A percentile compares a stretch with the other conserved stretches of the same genome.
phyloP scores from a whole-genome alignment of 331 rosid species.

The Erythrophleum ivorense region DNA sequence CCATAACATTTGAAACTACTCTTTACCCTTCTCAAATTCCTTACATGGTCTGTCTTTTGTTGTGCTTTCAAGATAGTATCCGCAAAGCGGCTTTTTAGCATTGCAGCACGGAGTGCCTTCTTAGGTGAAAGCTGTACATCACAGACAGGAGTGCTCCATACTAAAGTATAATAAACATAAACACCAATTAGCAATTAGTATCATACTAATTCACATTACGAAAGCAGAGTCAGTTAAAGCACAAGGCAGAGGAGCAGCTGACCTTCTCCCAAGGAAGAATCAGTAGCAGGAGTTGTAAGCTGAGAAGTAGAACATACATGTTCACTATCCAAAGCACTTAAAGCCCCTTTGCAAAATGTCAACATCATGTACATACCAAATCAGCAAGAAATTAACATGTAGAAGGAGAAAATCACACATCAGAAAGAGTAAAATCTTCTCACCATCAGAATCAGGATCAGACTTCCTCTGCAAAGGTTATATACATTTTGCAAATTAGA shows the following conservation, averaged over 20 bases:
- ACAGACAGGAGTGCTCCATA: slow-evolving; percentile 55
- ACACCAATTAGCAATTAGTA: not conserved
- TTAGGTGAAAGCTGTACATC: slow-evolving; percentile 77
- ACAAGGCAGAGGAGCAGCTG: slow-evolving; percentile 29
- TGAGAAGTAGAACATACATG: slow-evolving; percentile 54
- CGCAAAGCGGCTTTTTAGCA: slow-evolving; percentile 89
- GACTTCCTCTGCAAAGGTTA: slow-evolving; percentile 54
- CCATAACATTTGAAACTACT: not conserved
- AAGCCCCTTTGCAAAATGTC: slow-evolving; percentile 52
- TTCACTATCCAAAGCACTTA: slow-evolving; percentile 72
- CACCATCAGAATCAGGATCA: slow-evolving; percentile 73
- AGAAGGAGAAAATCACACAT: slow-evolving; percentile 22
- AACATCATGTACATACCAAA: slow-evolving; percentile 39
- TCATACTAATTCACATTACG: slow-evolving; percentile 1
- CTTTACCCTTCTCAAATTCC: slow-evolving; percentile 8
- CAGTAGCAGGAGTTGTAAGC: slow-evolving; percentile 45
- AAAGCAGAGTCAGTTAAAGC: slow-evolving; percentile 9
- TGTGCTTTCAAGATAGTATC: slow-evolving; percentile 93
- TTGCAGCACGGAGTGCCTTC: slow-evolving; percentile 93
- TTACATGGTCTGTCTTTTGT: slow-evolving; percentile 73
- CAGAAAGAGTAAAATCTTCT: slow-evolving; percentile 38
- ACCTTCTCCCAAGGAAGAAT: slow-evolving; percentile 68
- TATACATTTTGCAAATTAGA: slow-evolving; percentile 41
- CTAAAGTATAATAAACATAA: slow-evolving; percentile 45
- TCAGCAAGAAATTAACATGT: slow-evolving; percentile 28